A percentile compares a stretch with the other conserved stretches of the same genome.
Conservation (phyloP, 805 yeast genomes). For the Candida michaelii region DNA sequence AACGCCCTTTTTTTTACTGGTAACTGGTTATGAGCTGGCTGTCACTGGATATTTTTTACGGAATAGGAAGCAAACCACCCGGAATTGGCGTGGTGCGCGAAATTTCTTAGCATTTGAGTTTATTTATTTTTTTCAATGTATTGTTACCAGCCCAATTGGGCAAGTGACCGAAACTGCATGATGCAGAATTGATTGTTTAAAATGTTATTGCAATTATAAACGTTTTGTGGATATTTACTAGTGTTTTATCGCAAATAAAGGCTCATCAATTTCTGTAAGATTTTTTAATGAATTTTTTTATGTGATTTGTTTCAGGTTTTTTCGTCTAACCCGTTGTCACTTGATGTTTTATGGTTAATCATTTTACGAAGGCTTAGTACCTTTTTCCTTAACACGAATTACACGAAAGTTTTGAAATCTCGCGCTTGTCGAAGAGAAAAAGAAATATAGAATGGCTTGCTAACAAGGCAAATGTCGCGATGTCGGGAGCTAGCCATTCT, state of each 20-base stretch:
- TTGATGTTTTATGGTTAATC: not conserved
- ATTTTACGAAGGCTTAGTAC: not conserved
- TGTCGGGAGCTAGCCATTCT: not conserved
- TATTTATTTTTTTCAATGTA: not conserved
- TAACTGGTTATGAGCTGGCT: slow-evolving; percentile 5
- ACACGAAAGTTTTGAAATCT: not conserved
- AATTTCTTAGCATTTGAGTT: not conserved
- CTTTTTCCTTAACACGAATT: no score
- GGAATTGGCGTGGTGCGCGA: slow-evolving; percentile 5
- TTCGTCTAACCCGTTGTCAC: not conserved
- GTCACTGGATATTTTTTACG: slow-evolving; percentile 4
- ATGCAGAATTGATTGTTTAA: not conserved
- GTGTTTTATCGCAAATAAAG: no score
- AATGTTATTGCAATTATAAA: not conserved
- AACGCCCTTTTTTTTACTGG: slow-evolving; percentile 3
- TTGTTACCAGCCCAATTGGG: slow-evolving; percentile 5
- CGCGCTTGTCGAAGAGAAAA: no score
- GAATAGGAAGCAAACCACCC: slow-evolving; percentile 4
- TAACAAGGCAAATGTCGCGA: not conserved
- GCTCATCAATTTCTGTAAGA: not conserved
- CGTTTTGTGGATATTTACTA: not conserved
- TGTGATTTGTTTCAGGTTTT: not conserved
- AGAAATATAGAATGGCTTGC: no score
- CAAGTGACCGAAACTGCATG: not conserved
- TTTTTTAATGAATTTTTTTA: not conserved